Evolutionary conservation across 345 rosid species (phyloP), one percentile per base, ranked within the genome.

Genomic region (Kernera saxatilis): DNA sequence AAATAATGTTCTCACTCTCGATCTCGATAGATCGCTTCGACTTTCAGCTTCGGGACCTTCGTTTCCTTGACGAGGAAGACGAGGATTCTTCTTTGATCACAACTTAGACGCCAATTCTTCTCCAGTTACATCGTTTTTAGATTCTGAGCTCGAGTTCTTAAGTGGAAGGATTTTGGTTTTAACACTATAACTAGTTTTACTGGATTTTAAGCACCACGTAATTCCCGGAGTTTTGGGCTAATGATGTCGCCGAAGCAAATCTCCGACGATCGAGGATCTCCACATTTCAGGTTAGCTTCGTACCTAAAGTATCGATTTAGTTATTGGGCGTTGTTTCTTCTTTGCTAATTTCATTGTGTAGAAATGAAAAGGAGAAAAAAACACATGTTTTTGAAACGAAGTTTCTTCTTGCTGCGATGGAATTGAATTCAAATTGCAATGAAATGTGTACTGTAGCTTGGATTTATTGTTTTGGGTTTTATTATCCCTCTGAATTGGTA

Each of bases 171-270:
- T 11, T 26, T 22, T 36, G 7, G 15, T n/a, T 53, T 46, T 21
- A 7, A 3, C 26, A 19, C 27, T 45, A 29, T 8, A 33, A 14
- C 13, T 8, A 18, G 1, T 0, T 50, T 3, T 6, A 37, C 51
- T 49, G 53, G 69, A 29, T 62, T 62, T 61, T 43, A 17, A 67
- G 46, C 36, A 17, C 22, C 45, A 4, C 45, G 25, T 40, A 5
- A 5, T 36, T 54, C 3, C 19, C 50, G 51, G 35, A 13, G n/a
- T 25, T 46, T 25, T 46, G 13, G 49, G 25, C 61, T 58, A 62
- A 92, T 88, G 88, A 92, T 86, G 89, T 86, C 97, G 56, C 93
- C 97, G 43, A 86, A 75, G 78, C 89, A 72, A 83, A 74, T 73
- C 68, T 75, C 88, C 52, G 97, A 90, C 40, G 96, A 86, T 85